Percentiles rank a stretch among this genome's conserved stretches.
Conservation (phyloP, 352 stramenopile genomes). For the Phytopythium cucurbitacearum region DNA sequence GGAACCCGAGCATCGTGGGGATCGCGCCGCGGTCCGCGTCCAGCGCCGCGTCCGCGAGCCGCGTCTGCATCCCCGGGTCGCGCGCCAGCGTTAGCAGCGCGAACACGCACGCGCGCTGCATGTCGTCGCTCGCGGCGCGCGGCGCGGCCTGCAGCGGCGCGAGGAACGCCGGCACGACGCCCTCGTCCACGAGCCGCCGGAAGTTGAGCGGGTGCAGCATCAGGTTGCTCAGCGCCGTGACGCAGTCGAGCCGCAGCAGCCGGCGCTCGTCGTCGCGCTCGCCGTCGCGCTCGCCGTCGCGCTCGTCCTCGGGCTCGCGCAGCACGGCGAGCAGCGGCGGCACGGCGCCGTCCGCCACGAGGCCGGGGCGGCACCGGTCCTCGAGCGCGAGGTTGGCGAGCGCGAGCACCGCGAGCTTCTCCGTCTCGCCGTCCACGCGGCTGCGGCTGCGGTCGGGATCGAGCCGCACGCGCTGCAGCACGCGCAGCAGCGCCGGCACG, state of each 20-base stretch:
- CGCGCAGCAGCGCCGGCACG: constrained; percentile 43
- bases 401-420: constrained; percentile 58
- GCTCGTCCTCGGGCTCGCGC: constrained; percentile 5
- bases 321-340: constrained; percentile 52
- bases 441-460: neutral
- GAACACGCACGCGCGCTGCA: constrained; percentile 74
- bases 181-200: constrained; percentile 64
- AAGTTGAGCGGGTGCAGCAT: constrained; percentile 84
- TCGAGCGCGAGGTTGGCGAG: constrained; percentile 75
- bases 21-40: constrained; percentile 43
- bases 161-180: constrained; percentile 66
- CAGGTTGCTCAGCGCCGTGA: constrained; percentile 76
- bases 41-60: constrained; percentile 42
- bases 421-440: constrained; percentile 43
- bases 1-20: constrained; percentile 60
- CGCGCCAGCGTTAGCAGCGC: constrained; percentile 73
- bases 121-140: constrained; percentile 28
- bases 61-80: constrained; percentile 66
- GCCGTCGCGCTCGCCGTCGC: constrained; percentile 1
- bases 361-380: constrained; percentile 49
- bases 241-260: constrained; percentile 74
- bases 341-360: constrained; percentile 64
- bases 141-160: constrained; percentile 32
- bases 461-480: constrained; percentile 20
- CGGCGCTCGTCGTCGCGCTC: constrained; percentile 17